Conservation (phyloP, 2,329 filamentous ascomycete species). For the Fusarium equiseti region DNA sequence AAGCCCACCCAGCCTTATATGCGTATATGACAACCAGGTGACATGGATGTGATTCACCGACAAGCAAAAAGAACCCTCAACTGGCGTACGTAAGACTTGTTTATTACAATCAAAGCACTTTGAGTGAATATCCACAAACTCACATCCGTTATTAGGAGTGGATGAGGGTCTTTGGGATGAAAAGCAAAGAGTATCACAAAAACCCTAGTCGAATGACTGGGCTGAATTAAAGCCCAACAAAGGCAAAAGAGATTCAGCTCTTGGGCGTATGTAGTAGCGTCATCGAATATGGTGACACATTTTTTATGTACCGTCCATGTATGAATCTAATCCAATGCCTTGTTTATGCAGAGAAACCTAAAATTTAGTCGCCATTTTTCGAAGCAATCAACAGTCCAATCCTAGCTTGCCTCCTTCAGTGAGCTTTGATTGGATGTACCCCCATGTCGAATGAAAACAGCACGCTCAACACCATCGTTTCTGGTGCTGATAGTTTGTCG, state of each 20-base stretch:
- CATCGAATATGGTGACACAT: constrained; percentile 6
- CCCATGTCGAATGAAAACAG: not conserved
- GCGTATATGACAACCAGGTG: not conserved
- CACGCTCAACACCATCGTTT: constrained; percentile 13
- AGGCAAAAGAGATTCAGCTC: constrained; percentile 3
- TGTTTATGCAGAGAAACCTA: constrained; percentile 6
- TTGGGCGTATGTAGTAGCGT: not conserved
- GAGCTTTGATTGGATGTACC: constrained; percentile 13
- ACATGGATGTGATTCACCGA: not conserved
- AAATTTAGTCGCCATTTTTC: constrained; percentile 8
- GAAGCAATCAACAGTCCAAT: constrained; percentile 2
- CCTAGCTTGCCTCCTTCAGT: not conserved
- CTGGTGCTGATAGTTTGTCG: not conserved
- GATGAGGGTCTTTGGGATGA: not conserved
- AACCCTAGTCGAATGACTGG: constrained; percentile 8
- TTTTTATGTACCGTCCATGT: not conserved
- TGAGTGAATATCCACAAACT: not conserved
- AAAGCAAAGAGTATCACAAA: constrained; percentile 8
- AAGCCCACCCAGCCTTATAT: constrained; percentile 14
- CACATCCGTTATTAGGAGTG: not conserved
- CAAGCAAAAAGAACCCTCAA: not conserved
- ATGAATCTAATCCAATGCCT: not conserved
- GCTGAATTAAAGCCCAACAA: constrained; percentile 14
- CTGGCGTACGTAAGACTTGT: not conserved
- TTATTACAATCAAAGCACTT: not conserved